Evolutionary conservation across 441 rosid genomes (phyloP).

Genomic region (Kokia cookei): DNA sequence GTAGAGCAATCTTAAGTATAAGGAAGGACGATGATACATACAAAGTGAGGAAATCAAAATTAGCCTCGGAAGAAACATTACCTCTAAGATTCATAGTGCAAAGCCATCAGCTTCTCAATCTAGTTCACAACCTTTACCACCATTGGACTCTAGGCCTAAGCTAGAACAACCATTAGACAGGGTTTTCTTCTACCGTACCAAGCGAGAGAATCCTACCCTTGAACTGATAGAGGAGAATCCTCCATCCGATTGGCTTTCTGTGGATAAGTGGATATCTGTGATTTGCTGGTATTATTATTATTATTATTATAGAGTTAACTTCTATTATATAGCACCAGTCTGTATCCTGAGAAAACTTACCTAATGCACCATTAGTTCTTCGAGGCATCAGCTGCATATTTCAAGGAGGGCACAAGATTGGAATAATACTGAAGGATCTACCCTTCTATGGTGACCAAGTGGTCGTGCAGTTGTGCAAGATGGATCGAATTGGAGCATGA

Average conservation of each 20-base stretch:
- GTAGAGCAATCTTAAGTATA: too few species aligned
- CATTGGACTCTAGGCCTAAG: too few species aligned
- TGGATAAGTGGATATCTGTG: conserved; percentile 70
- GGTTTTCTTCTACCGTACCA: too few species aligned
- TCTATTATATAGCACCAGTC: not conserved
- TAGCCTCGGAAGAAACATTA: too few species aligned
- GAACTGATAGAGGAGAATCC: conserved; percentile 63
- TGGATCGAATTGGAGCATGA: conserved; percentile 97
- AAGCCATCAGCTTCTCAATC: too few species aligned
- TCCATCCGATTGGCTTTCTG: conserved; percentile 71
- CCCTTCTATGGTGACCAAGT: not conserved
- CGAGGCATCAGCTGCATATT: conserved; percentile 71
- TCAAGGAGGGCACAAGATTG: conserved; percentile 87
- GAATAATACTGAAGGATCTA: conserved; percentile 8
- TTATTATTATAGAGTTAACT: not conserved
- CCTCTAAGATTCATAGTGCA: too few species aligned
- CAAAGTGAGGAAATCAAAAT: too few species aligned
- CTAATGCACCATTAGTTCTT: conserved; percentile 64
- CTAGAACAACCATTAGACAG: too few species aligned
- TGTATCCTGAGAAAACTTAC: conserved; percentile 8
- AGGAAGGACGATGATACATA: too few species aligned
- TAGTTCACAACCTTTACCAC: too few species aligned
- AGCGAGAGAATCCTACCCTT: conserved; percentile 24
- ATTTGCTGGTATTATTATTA: conserved; percentile 47
- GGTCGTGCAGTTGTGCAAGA: conserved; percentile 56